A percentile compares a stretch with the other conserved stretches of the same genome.
These are phyloP conservation scores for Nitzschia sp. DNA, from an alignment of 108 stramenopile genomes.

Conservation along the genomic window DNA sequence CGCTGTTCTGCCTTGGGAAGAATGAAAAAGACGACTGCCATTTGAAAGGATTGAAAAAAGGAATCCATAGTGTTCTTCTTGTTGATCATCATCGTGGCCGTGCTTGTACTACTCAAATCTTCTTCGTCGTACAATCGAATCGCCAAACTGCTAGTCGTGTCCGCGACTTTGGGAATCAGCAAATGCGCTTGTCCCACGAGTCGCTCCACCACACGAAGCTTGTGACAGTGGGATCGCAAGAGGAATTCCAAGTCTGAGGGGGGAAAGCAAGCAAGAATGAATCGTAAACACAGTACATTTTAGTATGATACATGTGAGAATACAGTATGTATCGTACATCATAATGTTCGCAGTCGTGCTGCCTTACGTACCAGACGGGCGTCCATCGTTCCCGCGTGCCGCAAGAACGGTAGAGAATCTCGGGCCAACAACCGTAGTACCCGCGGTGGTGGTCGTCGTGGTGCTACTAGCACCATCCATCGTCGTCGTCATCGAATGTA, in stretches of 20 bases:
- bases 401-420: constrained; percentile 14
- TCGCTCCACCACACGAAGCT: constrained; percentile 52
- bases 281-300: background rate
- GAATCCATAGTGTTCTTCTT: background rate
- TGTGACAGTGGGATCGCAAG: constrained; percentile 38
- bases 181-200: constrained; percentile 45
- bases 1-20: constrained; percentile 24
- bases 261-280: too few relatives aligned
- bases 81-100: background rate
- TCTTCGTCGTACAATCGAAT: constrained; percentile 1
- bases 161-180: constrained; percentile 44
- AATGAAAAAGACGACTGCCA: background rate
- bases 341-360: too few relatives aligned
- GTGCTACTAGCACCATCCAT: too few relatives aligned
- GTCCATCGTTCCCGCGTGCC: background rate
- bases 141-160: constrained; percentile 7
- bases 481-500: too few relatives aligned
- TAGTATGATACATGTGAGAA: background rate
- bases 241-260: constrained; percentile 43
- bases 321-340: background rate
- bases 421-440: too few relatives aligned
- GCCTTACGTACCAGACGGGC: constrained; percentile 3
- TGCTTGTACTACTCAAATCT: background rate
- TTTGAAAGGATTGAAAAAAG: background rate
- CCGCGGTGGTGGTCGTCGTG: too few relatives aligned